These are phyloP conservation scores for Pulveroboletus sp. DNA, from an alignment of 768 basidiomycete genomes.

Conservation along the genomic window DNA sequence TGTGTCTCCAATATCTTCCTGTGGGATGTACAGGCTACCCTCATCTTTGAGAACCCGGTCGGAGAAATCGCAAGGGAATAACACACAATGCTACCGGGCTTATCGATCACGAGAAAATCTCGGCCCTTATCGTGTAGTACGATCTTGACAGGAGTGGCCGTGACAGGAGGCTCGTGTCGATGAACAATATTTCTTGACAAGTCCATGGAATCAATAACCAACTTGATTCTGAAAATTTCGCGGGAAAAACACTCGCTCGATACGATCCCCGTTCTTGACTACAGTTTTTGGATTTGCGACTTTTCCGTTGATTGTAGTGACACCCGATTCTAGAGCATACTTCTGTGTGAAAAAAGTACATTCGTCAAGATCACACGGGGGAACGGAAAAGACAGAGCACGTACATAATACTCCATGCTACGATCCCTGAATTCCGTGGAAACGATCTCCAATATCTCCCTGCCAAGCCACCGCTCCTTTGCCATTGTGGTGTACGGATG, in stretches of 20 bases:
- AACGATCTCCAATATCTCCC: conserved; percentile 86
- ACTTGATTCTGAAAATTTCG: neutral
- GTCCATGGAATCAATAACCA: neutral
- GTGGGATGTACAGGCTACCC: conserved; percentile 85
- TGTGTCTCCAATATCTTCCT: conserved; percentile 87
- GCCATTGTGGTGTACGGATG: conserved; percentile 91
- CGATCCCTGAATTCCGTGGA: conserved; percentile 93
- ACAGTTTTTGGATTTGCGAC: conserved; percentile 76
- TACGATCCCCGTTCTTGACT: conserved; percentile 80
- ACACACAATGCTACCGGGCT: conserved; percentile 94
- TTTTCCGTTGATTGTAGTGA: conserved; percentile 93
- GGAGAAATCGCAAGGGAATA: conserved; percentile 9
- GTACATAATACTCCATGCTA: conserved; percentile 92
- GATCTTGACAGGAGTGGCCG: conserved; percentile 76
- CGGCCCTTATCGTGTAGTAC: conserved; percentile 73
- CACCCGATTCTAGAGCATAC: conserved; percentile 82
- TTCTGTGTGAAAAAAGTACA: conserved; percentile 37
- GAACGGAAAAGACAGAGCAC: conserved; percentile 29
- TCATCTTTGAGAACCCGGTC: neutral
- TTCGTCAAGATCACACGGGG: neutral
- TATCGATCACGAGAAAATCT: conserved; percentile 89
- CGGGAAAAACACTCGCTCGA: conserved; percentile 61
- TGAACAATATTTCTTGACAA: conserved; percentile 79
- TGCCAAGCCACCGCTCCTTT: conserved; percentile 84
- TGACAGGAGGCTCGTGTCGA: conserved; percentile 95